Evolutionary conservation across 768 basidiomycete genomes (phyloP).

Genomic region (Panaeolus cyanescens): DNA sequence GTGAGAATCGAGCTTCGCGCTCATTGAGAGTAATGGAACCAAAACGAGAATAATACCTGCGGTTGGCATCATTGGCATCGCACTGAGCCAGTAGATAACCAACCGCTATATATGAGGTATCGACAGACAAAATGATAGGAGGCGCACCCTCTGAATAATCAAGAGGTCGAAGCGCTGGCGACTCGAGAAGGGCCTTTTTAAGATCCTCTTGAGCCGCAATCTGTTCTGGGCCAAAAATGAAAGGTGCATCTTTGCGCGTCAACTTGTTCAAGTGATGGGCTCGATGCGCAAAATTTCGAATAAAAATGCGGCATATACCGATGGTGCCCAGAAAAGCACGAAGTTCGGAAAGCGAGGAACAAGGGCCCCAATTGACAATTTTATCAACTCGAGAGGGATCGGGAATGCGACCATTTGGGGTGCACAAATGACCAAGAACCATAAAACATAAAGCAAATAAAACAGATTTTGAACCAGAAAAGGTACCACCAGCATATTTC

Average conservation of each 20-base stretch:
- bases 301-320: constrained; percentile 24
- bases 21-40: constrained; percentile 18
- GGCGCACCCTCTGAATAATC: too few relatives aligned
- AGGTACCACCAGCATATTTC: constrained; percentile 35
- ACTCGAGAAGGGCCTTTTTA: constrained; percentile 19
- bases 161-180: constrained; percentile 24
- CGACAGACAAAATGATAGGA: too few relatives aligned
- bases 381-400: constrained; percentile 13
- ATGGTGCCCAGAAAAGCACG: constrained; percentile 31
- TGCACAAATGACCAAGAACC: constrained; percentile 27
- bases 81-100: constrained; percentile 34
- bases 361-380: constrained; percentile 26
- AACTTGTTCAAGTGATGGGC: constrained; percentile 18
- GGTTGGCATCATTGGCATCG: constrained; percentile 10
- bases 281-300: constrained; percentile 21
- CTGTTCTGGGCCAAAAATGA: constrained; percentile 27
- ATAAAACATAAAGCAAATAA: constrained; percentile 14
- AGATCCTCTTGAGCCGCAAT: constrained; percentile 15
- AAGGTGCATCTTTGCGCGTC: constrained; percentile 19
- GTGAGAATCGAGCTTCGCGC: constrained; percentile 20
- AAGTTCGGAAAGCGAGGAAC: constrained; percentile 21
- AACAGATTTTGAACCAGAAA: constrained; percentile 24
- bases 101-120: too few relatives aligned
- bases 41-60: constrained; percentile 26
- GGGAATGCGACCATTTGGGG: constrained; percentile 24